phyloP scores from a whole-genome alignment of 2,329 filamentous ascomycete species.

The Exophiala lecanii-corni region DNA sequence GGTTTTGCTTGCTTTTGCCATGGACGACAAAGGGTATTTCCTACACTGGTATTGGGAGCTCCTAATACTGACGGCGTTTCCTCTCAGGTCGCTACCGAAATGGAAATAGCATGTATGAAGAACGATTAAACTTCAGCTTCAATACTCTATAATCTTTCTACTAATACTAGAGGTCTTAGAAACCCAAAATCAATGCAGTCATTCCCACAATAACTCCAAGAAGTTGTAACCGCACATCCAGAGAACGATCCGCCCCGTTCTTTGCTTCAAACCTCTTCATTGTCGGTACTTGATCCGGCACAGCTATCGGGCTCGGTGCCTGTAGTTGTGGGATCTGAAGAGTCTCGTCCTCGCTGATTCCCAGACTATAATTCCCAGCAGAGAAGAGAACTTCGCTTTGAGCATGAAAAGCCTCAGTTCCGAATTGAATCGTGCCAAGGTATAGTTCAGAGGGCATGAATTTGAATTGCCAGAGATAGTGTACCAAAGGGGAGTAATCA shows the following conservation, averaged over 20 bases:
- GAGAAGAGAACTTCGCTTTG: slow-evolving; percentile 5
- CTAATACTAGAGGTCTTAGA: no score
- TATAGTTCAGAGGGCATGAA: slow-evolving; percentile 10
- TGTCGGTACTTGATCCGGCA: slow-evolving; percentile 7
- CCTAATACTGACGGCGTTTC: no score
- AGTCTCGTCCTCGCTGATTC: slow-evolving; percentile 1
- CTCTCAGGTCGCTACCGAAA: no score
- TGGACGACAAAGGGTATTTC: no score
- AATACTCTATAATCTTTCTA: no score
- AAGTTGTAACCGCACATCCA: neutral
- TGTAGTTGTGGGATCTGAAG: neutral
- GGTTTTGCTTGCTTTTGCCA: no score
- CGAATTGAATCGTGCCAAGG: slow-evolving; percentile 12
- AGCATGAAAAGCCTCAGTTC: slow-evolving; percentile 8
- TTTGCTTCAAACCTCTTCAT: slow-evolving; percentile 5
- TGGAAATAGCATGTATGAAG: no score
- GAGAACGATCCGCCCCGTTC: neutral
- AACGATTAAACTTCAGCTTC: no score
- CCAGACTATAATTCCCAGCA: slow-evolving; percentile 5
- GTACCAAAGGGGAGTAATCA: slow-evolving; percentile 10
- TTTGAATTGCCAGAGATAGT: slow-evolving; percentile 11
- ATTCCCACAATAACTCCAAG: no score
- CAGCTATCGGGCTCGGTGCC: neutral
- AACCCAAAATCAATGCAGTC: no score
- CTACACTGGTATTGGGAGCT: no score